Evolutionary conservation across 2,329 filamentous ascomycete genomes (phyloP), one percentile per base, ranked within the genome.

Genomic region (Diaporthe vaccinii): DNA sequence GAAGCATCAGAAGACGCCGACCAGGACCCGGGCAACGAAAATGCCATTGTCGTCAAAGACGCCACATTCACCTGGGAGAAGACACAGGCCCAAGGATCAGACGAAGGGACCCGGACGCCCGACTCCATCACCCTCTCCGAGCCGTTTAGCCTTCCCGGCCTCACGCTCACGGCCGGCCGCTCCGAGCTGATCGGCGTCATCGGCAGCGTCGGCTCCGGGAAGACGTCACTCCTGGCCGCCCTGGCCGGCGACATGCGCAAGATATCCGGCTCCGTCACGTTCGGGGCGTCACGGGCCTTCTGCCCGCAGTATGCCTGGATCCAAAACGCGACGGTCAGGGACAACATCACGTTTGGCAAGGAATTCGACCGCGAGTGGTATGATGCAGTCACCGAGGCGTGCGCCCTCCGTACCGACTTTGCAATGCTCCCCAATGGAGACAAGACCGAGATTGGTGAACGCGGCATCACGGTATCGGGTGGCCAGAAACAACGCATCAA

Each of bases 231-330:
- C 1, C 90, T 99, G 3, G 94, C 95, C 46, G 95, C 96, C 0
- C 86, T 99, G 58, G 96, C 96, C 0, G 96, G 97, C 34, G 96
- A 98, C 78, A 98, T 98, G 96, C 92, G 95, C 58, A 93, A 93
- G 82, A 97, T 94, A 0, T 86, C 85, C 4, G 95, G 95, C 20
- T 89, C 93, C 46, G 89, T 97, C 8, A 89, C 91, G 0, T 89
- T 97, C 79, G 94, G 96, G 49, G 95, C 95, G 0, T 93, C 92
- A 3, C 89, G 96, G 76, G 95, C 96, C 0, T 98, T 98, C 80
- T 98, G 97, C 78, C 96, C 96, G 0, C 96, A 99, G 82, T 98
- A 98, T 81, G 95, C 97, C 0, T 99, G 97, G 97, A 98, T 99
- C 67, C 96, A 98, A 81, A 98, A 98, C 80, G 89, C 95, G 2